Evolutionary conservation across 768 basidiomycete genomes (phyloP).

Genomic region (Leucocoprinus birnbaumii): DNA sequence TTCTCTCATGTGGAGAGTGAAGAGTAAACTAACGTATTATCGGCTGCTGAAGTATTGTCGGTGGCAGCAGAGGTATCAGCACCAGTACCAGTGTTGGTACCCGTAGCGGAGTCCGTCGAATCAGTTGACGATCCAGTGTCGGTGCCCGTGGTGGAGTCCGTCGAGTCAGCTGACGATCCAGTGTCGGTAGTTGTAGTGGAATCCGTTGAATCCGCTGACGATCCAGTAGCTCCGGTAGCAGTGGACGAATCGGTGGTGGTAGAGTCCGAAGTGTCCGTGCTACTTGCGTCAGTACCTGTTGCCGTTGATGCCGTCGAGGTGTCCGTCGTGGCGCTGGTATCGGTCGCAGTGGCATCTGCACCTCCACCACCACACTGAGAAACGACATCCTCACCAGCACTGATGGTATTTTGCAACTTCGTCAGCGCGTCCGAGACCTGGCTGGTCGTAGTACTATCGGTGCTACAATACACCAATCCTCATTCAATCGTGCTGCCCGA

Average conservation of each 20-base stretch:
- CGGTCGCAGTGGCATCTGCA: neutral
- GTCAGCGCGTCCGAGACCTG: constrained; percentile 16
- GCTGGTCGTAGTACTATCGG: constrained; percentile 17
- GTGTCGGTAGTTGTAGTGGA: neutral
- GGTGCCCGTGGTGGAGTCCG: neutral
- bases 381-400: constrained; percentile 21
- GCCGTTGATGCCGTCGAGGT: neutral
- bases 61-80: neutral
- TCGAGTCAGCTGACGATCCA: neutral
- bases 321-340: neutral
- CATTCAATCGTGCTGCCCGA: neutral
- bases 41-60: neutral
- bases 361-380: constrained; percentile 16
- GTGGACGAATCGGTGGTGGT: neutral
- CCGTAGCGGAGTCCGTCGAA: too few species aligned
- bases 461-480: constrained; percentile 6
- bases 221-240: neutral
- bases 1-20: neutral
- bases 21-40: neutral
- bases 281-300: neutral
- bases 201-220: neutral
- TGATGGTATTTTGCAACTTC: constrained; percentile 19
- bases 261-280: neutral
- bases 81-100: neutral
- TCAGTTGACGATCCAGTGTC: neutral